Conservation (phyloP, 306 rosid species). For the Vigna reflexopilosa region DNA sequence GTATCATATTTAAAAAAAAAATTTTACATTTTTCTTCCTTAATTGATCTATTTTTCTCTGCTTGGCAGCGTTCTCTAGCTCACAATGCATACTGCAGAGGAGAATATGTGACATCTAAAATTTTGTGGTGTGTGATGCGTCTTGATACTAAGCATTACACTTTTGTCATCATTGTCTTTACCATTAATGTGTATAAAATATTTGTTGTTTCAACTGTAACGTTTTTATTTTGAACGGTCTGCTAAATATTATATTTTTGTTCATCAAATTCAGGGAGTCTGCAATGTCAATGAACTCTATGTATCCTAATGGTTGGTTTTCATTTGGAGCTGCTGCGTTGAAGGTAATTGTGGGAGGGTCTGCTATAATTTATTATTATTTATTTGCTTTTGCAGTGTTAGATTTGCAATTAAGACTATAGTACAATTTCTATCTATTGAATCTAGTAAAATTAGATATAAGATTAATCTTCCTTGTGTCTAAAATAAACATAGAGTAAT, state of each 20-base stretch:
- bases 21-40: neutral
- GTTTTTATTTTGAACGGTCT: slow-evolving; percentile 28
- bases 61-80: slow-evolving; percentile 86
- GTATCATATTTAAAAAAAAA: slow-evolving; percentile 11
- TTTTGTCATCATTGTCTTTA: slow-evolving; percentile 18
- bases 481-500: too few species aligned
- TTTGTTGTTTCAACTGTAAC: slow-evolving; percentile 18
- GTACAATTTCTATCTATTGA: too few species aligned
- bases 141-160: slow-evolving; percentile 8
- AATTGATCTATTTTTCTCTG: slow-evolving; percentile 29
- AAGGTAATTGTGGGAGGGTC: slow-evolving; percentile 64
- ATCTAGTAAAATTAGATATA: too few species aligned
- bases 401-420: neutral
- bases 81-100: slow-evolving; percentile 98
- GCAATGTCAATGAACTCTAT: slow-evolving; percentile 96
- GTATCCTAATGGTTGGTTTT: slow-evolving; percentile 97
- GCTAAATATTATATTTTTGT: slow-evolving; percentile 32
- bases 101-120: slow-evolving; percentile 75
- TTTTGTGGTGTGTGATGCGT: slow-evolving; percentile 54
- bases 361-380: slow-evolving; percentile 31
- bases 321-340: slow-evolving; percentile 95
- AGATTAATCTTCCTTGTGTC: too few species aligned
- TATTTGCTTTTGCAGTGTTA: slow-evolving; percentile 23
- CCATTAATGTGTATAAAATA: neutral
- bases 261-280: slow-evolving; percentile 77